Evolutionary conservation across 495 filamentous ascomycete genomes (phyloP).

Genomic region (Aspergillus ostianus): DNA sequence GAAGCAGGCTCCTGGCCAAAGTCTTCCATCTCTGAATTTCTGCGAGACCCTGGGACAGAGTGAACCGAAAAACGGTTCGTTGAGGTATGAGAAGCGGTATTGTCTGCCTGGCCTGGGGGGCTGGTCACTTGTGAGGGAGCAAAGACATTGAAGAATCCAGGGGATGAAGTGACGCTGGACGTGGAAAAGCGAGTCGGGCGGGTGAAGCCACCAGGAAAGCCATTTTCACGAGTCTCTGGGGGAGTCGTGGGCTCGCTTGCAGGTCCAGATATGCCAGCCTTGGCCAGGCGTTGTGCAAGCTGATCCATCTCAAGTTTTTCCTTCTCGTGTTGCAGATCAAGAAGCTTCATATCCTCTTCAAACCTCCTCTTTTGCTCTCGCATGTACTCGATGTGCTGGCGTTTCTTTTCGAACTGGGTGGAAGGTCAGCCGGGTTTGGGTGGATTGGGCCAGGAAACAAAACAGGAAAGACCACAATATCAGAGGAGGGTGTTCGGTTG

Average conservation of each 20-base stretch:
- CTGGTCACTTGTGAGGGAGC: conserved; percentile 66
- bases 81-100: conserved; percentile 29
- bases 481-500: not conserved
- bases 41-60: conserved; percentile 82
- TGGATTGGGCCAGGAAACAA: conserved; percentile 18
- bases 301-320: conserved; percentile 80
- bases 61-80: conserved; percentile 61
- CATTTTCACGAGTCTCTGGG: conserved; percentile 83
- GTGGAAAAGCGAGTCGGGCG: conserved; percentile 80
- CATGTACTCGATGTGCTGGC: conserved; percentile 79
- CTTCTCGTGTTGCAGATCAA: conserved; percentile 76
- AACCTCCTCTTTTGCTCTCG: conserved; percentile 81
- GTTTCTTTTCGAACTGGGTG: conserved; percentile 84
- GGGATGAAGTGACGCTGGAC: conserved; percentile 77
- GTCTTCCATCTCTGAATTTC: conserved; percentile 54
- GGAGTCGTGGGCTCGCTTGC: conserved; percentile 94
- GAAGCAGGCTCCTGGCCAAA: conserved; percentile 34
- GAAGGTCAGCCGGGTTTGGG: not conserved
- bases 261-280: conserved; percentile 61
- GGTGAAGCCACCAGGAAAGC: conserved; percentile 69
- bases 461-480: not conserved
- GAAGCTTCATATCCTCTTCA: conserved; percentile 80
- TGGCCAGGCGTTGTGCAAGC: conserved; percentile 73
- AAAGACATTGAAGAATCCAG: conserved; percentile 70
- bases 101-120: conserved; percentile 55